Conservation (phyloP, 805 yeast genomes). For the Schwanniomyces yamadae region DNA sequence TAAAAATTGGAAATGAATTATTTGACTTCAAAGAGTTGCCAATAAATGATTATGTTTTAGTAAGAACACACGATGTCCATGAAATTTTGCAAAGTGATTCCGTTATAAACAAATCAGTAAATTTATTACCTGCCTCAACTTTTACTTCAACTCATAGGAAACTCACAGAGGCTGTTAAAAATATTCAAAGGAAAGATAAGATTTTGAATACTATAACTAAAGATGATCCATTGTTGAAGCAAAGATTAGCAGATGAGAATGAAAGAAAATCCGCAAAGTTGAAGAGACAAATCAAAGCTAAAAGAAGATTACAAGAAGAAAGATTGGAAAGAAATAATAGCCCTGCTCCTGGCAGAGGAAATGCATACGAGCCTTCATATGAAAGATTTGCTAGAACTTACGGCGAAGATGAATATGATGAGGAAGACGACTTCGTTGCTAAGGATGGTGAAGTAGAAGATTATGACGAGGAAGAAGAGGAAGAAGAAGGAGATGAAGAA, state of each 20-base stretch:
- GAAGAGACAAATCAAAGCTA: slow-evolving; percentile 65
- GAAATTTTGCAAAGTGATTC: slow-evolving; percentile 71
- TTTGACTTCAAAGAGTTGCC: slow-evolving; percentile 73
- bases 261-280: slow-evolving; percentile 56
- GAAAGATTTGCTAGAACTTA: slow-evolving; percentile 38
- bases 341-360: slow-evolving; percentile 16
- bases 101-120: slow-evolving; percentile 61
- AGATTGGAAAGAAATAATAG: slow-evolving; percentile 48
- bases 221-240: slow-evolving; percentile 69
- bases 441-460: slow-evolving; percentile 37
- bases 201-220: slow-evolving; percentile 54
- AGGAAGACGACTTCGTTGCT: slow-evolving; percentile 45
- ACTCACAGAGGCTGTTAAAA: slow-evolving; percentile 68
- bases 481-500: slow-evolving; percentile 46
- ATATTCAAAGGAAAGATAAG: slow-evolving; percentile 45
- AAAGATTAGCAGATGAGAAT: slow-evolving; percentile 64
- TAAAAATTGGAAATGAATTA: slow-evolving; percentile 83
- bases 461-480: slow-evolving; percentile 33
- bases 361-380: slow-evolving; percentile 30
- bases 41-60: slow-evolving; percentile 68
- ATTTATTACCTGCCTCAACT: slow-evolving; percentile 89
- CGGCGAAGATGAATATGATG: slow-evolving; percentile 36
- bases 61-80: slow-evolving; percentile 66
- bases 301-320: slow-evolving; percentile 58
- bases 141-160: slow-evolving; percentile 77